Evolutionary conservation across 2,329 filamentous ascomycete genomes (phyloP), one percentile per base, ranked within the genome.

Genomic region (Coniella lustricola): DNA sequence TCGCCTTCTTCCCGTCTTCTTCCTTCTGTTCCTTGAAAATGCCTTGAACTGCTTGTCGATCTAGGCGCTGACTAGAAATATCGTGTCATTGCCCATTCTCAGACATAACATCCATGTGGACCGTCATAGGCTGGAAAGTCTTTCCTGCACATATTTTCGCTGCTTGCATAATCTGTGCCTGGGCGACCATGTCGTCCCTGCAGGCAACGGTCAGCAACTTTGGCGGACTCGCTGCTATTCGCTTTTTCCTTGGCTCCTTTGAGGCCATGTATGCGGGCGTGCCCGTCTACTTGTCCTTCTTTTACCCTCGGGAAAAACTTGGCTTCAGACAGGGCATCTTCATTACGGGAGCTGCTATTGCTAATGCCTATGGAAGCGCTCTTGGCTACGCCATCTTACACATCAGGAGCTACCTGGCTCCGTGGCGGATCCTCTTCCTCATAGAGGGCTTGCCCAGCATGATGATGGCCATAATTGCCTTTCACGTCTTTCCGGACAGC

Each of bases 301-400:
- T 82, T 64, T 84, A 82, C 57, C 69, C 76, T 7, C 67, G 79
- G 13, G 67, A 76, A 32, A 75, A 77, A 55, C 63, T 81, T 12
- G 78, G 78, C 29, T 65, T 80, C 25, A 67, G 78, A 3, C 73
- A 72, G 44, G 78, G 77, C 2, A 59, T 82, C 18, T 82, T 81
- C 54, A 55, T 74, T 12, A 68, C 70, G 17, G 68, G 69, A 0
- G 62, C 62, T 2, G 65, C 66, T 2, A 54, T 66, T 7, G 65
- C 66, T 3, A 67, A 67, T 36, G 66, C 63, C 3, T 66, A 68
- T 48, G 66, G 65, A 3, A 59, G 61, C 5, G 63, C 65, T 3
- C 60, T 75, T 8, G 65, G 64, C 3, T 69, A 67, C 40, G 65
- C 61, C 2, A 65, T 67, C 36, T 60, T 59, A 1, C 59, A 62